Evolutionary conservation across 495 filamentous ascomycete species (phyloP).

Genomic region (Aspergillus hancockii): DNA sequence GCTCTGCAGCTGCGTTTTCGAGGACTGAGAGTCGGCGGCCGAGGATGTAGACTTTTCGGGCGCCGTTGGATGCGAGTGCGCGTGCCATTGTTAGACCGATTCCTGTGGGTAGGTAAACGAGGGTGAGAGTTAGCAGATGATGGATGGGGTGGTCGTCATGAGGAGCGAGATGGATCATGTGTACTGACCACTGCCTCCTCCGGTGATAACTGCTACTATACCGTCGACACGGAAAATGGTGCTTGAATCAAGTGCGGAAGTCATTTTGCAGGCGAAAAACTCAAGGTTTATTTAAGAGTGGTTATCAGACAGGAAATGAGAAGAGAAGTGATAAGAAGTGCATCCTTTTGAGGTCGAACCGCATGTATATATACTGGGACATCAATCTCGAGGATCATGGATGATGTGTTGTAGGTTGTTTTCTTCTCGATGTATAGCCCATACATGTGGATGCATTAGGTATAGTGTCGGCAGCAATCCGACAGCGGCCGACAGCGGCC

Average conservation of each 20-base stretch:
- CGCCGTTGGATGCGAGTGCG: conserved; percentile 64
- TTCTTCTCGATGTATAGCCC: too few species aligned
- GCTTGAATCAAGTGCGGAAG: conserved; percentile 9
- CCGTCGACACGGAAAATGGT: conserved; percentile 59
- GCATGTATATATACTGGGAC: too few species aligned
- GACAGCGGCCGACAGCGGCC: too few species aligned
- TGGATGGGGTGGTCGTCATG: not conserved
- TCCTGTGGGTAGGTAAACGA: conserved; percentile 35
- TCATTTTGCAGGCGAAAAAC: too few species aligned
- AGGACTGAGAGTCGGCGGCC: conserved; percentile 59
- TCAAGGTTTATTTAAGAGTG: too few species aligned
- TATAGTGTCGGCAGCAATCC: too few species aligned
- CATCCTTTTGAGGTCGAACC: too few species aligned
- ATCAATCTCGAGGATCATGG: too few species aligned
- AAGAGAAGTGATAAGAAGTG: too few species aligned
- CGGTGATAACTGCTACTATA: conserved; percentile 62
- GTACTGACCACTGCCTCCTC: conserved; percentile 55
- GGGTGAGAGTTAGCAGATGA: not conserved
- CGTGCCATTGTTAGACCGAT: conserved; percentile 66
- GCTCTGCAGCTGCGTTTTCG: conserved; percentile 37
- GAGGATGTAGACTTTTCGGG: conserved; percentile 67
- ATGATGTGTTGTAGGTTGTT: too few species aligned
- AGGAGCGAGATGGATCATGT: not conserved
- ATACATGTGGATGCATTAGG: too few species aligned
- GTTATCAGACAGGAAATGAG: too few species aligned